Evolutionary conservation across 129 eudicot genomes (phyloP).

Genomic region (Rutidosis leptorrhynchoides): DNA sequence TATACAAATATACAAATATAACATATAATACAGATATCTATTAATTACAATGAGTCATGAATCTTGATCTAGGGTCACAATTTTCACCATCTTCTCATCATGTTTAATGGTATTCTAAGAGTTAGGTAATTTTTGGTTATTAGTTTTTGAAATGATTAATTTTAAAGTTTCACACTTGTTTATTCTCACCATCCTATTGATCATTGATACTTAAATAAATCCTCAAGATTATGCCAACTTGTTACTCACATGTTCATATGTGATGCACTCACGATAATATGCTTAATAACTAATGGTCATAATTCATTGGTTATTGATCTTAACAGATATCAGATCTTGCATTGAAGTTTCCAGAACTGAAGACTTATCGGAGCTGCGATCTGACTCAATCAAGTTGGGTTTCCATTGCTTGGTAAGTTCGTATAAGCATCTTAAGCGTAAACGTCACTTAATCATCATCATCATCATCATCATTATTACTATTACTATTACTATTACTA

Average conservation of each 20-base stretch:
- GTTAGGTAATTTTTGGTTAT: neutral
- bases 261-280: neutral
- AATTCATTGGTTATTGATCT: constrained; percentile 14
- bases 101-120: neutral
- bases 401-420: constrained; percentile 86
- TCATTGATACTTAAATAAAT: neutral
- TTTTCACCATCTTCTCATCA: constrained; percentile 5
- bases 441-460: neutral
- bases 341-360: constrained; percentile 60
- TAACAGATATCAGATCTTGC: constrained; percentile 73
- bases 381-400: constrained; percentile 83
- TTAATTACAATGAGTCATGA: neutral
- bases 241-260: neutral
- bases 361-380: constrained; percentile 76
- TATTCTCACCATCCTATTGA: neutral
- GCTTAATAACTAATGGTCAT: neutral
- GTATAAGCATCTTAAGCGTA: neutral
- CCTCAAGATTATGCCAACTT: neutral
- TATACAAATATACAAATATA: too few relatives aligned
- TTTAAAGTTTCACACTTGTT: neutral
- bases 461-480: too few relatives aligned
- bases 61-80: constrained; percentile 4
- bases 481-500: neutral
- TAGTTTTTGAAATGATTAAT: neutral
- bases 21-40: too few relatives aligned